Conservation (phyloP, 345 rosid genomes). For the Diplotaxis tenuifolia region DNA sequence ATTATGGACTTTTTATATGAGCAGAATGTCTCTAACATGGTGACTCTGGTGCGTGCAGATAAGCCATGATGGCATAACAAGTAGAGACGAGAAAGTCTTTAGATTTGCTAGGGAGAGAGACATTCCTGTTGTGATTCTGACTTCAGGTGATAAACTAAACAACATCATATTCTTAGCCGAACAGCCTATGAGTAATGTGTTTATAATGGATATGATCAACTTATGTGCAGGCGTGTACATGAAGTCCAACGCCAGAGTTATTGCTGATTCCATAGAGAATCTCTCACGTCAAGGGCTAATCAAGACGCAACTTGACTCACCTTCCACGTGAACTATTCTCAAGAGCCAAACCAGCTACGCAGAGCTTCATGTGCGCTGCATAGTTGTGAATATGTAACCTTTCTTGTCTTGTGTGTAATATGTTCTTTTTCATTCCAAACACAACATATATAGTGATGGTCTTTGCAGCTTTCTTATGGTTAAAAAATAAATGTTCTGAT, state of each 20-base stretch:
- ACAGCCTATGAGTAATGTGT: neutral
- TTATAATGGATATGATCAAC: neutral
- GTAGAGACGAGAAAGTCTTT: conserved; percentile 89
- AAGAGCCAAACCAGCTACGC: conserved; percentile 6
- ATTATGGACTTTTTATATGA: neutral
- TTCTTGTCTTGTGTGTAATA: neutral
- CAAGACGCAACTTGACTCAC: conserved; percentile 23
- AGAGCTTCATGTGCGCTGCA: neutral
- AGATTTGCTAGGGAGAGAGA: conserved; percentile 70
- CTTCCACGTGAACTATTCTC: conserved; percentile 10
- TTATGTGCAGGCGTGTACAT: conserved; percentile 84
- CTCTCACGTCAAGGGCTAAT: conserved; percentile 64
- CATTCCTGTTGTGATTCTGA: conserved; percentile 78
- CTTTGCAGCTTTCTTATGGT: neutral
- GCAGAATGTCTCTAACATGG: neutral
- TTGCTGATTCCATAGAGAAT: conserved; percentile 75
- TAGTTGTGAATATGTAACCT: neutral
- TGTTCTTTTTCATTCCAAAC: neutral
- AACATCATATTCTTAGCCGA: neutral
- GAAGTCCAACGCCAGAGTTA: conserved; percentile 89
- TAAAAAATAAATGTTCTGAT: neutral
- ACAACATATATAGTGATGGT: neutral
- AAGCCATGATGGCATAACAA: conserved; percentile 68
- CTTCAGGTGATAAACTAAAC: conserved; percentile 59
- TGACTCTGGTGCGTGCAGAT: conserved; percentile 51